A percentile compares a stretch with the other conserved stretches of the same genome.
Evolutionary conservation across 2,329 filamentous ascomycete genomes (phyloP).

Genomic region (Pleomassaria siparia): DNA sequence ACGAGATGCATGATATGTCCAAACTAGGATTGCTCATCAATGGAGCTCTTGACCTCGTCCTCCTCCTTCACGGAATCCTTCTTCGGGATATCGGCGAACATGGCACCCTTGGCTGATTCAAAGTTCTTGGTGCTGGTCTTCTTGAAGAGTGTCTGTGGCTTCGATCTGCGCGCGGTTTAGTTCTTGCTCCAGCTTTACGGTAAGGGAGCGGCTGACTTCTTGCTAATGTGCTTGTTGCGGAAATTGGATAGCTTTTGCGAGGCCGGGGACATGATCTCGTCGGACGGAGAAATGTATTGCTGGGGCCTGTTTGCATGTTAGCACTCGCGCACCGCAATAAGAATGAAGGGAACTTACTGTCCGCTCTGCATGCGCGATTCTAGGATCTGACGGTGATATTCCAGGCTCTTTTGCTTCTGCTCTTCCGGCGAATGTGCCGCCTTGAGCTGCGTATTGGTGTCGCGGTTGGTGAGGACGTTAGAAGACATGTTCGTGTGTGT

Average conservation of each 20-base stretch:
- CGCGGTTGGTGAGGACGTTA: conserved; percentile 65
- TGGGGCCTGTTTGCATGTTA: conserved; percentile 44
- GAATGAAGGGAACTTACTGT: conserved; percentile 53
- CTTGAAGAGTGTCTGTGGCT: conserved; percentile 46
- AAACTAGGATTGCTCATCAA: neutral
- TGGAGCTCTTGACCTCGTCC: conserved; percentile 2
- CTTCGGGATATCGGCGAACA: conserved; percentile 43
- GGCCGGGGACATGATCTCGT: conserved; percentile 85
- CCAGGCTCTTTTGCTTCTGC: conserved; percentile 55
- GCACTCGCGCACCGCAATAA: conserved; percentile 4
- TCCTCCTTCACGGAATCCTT: conserved; percentile 20
- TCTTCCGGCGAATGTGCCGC: conserved; percentile 25
- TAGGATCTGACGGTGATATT: conserved; percentile 75
- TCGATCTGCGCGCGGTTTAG: conserved; percentile 27
- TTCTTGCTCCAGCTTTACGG: neutral
- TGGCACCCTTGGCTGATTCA: conserved; percentile 36
- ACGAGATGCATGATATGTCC: neutral
- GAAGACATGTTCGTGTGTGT: conserved; percentile 53
- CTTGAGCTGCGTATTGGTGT: conserved; percentile 59
- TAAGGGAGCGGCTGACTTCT: conserved; percentile 53
- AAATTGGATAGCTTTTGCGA: conserved; percentile 79
- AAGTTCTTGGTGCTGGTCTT: conserved; percentile 45
- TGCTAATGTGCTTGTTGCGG: conserved; percentile 77
- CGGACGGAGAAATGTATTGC: conserved; percentile 79
- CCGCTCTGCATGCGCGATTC: conserved; percentile 70